A percentile compares a stretch with the other conserved stretches of the same genome.
phyloP scores from a whole-genome alignment of 2,329 filamentous ascomycete species.

The Fusarium foetens region DNA sequence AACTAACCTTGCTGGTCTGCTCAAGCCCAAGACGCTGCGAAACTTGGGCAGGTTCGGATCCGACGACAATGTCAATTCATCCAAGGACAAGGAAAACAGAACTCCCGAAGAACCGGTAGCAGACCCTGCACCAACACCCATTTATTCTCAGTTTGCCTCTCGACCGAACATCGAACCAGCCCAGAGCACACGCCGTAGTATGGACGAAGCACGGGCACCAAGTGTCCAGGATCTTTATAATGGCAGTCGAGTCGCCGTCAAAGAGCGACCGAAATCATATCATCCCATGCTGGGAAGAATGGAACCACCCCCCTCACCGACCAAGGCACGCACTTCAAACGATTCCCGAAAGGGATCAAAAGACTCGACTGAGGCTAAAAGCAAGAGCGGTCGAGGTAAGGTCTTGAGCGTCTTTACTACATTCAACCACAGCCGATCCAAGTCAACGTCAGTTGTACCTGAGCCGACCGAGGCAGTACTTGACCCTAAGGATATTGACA shows the following conservation, averaged over 20 bases:
- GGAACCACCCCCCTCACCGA: conserved; percentile 37
- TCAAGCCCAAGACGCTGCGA: conserved; percentile 79
- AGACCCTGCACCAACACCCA: conserved; percentile 66
- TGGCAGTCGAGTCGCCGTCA: conserved; percentile 43
- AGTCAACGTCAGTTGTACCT: conserved; percentile 45
- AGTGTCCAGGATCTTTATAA: conserved; percentile 35
- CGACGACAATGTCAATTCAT: conserved; percentile 61
- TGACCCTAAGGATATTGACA: conserved; percentile 65
- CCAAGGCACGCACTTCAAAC: conserved; percentile 36
- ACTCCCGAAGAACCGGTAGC: conserved; percentile 59
- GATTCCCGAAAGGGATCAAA: conserved; percentile 43
- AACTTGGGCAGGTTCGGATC: conserved; percentile 66
- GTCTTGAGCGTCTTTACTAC: conserved; percentile 54
- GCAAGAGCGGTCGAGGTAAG: conserved; percentile 55
- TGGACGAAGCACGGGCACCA: conserved; percentile 38
- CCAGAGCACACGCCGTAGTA: conserved; percentile 39
- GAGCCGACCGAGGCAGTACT: conserved; percentile 61
- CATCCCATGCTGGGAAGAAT: conserved; percentile 49
- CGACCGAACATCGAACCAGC: conserved; percentile 40
- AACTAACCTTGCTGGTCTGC: conserved; percentile 80
- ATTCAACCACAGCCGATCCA: conserved; percentile 52
- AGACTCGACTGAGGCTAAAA: conserved; percentile 43
- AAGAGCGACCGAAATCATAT: conserved; percentile 63
- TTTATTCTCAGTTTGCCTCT: conserved; percentile 78
- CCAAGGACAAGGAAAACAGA: conserved; percentile 84